Percentiles rank a stretch among this genome's conserved stretches.
Evolutionary conservation across 768 basidiomycete genomes (phyloP).

Genomic region (Pisolithus microcarpus): DNA sequence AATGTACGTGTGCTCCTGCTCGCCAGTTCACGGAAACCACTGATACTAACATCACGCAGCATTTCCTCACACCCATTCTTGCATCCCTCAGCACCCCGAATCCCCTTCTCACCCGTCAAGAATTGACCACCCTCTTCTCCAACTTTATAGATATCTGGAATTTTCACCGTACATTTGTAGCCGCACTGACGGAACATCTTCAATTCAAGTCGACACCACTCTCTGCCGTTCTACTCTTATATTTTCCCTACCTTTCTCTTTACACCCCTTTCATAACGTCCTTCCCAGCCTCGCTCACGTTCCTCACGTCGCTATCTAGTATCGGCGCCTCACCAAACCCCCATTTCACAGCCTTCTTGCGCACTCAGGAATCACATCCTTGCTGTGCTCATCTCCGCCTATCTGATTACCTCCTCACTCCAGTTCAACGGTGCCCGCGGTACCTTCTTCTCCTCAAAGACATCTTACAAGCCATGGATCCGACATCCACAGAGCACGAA

Average conservation of each 20-base stretch:
- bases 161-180: constrained; percentile 68
- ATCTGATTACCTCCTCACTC: constrained; percentile 78
- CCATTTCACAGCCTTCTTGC: constrained; percentile 58
- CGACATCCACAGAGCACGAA: constrained; percentile 59
- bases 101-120: constrained; percentile 61
- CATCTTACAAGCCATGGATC: constrained; percentile 58
- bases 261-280: constrained; percentile 81
- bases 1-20: constrained; percentile 41
- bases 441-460: constrained; percentile 82
- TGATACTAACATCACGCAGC: constrained; percentile 35
- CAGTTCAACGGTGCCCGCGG: constrained; percentile 83
- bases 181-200: constrained; percentile 44
- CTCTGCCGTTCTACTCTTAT: constrained; percentile 61
- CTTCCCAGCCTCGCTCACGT: constrained; percentile 59
- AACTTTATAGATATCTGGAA: constrained; percentile 93
- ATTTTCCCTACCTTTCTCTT: constrained; percentile 83
- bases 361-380: constrained; percentile 58
- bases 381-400: constrained; percentile 69
- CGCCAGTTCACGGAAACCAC: constrained; percentile 1
- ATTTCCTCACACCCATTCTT: constrained; percentile 78
- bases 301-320: constrained; percentile 49
- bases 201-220: constrained; percentile 35
- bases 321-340: constrained; percentile 29
- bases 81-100: constrained; percentile 59
- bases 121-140: constrained; percentile 71